Conservation (phyloP, 129 eudicot genomes). For the Oenanthe sinensis region DNA sequence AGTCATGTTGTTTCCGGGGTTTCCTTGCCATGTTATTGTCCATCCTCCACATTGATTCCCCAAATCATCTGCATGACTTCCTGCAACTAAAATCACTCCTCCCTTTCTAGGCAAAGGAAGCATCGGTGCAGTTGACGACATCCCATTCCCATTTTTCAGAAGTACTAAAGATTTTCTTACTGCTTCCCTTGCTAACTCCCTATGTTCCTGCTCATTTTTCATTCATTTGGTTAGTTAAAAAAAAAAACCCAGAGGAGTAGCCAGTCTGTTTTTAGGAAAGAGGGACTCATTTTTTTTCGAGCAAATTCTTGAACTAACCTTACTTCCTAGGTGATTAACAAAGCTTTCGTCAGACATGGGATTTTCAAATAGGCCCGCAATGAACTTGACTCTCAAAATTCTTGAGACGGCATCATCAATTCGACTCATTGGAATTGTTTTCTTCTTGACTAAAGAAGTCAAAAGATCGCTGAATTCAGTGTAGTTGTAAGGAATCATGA, state of each 20-base stretch:
- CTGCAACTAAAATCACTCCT: neutral
- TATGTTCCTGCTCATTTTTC: constrained; percentile 6
- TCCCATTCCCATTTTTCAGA: constrained; percentile 8
- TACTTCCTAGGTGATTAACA: constrained; percentile 49
- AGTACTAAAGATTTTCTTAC: constrained; percentile 15
- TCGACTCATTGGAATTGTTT: constrained; percentile 49
- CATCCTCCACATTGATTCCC: constrained; percentile 14
- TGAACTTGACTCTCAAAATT: constrained; percentile 61
- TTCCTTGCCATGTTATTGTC: constrained; percentile 15
- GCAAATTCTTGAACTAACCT: constrained; percentile 26
- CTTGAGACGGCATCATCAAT: constrained; percentile 73
- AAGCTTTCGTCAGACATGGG: constrained; percentile 69
- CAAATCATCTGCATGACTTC: constrained; percentile 14
- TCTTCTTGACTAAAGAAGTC: constrained; percentile 40
- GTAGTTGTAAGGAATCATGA: constrained; percentile 68
- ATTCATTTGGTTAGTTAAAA: neutral
- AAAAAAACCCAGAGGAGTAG: neutral
- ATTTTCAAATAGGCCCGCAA: constrained; percentile 66
- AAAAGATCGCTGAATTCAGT: constrained; percentile 43
- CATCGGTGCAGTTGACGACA: neutral
- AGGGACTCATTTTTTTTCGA: neutral
- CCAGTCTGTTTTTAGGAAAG: neutral
- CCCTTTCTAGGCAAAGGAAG: constrained; percentile 16
- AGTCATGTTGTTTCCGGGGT: constrained; percentile 5
- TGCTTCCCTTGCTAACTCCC: constrained; percentile 17